Evolutionary conservation across 2,329 filamentous ascomycete genomes (phyloP).

Genomic region (Thelonectria blattea): DNA sequence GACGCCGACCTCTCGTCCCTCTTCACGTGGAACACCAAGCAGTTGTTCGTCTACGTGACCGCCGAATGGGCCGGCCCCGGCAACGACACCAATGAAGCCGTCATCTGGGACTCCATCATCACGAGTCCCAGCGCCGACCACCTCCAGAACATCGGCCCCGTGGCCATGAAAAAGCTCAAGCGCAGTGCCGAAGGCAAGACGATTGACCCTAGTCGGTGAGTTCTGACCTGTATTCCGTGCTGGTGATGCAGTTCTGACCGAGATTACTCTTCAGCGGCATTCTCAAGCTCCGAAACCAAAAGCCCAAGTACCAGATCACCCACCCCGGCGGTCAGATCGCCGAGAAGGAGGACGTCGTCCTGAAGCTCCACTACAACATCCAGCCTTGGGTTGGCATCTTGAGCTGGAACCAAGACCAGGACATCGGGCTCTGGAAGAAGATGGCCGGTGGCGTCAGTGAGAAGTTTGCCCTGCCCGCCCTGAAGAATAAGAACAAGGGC

Average conservation of each 20-base stretch:
- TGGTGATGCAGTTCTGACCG: background rate
- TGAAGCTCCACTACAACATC: conserved; percentile 92
- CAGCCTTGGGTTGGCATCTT: conserved; percentile 94
- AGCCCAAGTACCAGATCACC: conserved; percentile 96
- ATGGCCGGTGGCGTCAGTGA: conserved; percentile 70
- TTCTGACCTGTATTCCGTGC: background rate
- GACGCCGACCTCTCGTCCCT: conserved; percentile 89
- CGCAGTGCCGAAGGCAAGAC: conserved; percentile 65
- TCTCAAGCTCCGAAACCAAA: conserved; percentile 80
- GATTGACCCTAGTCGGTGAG: conserved; percentile 63
- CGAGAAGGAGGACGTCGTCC: conserved; percentile 72
- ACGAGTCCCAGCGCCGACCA: conserved; percentile 71
- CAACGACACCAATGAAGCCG: conserved; percentile 69
- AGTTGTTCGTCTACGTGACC: conserved; percentile 95
- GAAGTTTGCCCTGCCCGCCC: conserved; percentile 66
- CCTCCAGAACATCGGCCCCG: conserved; percentile 65
- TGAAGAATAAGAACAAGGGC: conserved; percentile 63
- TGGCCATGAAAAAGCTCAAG: conserved; percentile 66
- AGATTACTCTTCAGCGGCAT: conserved; percentile 62
- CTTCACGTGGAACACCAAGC: conserved; percentile 99
- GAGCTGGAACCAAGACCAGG: conserved; percentile 73
- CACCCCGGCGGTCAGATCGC: conserved; percentile 83
- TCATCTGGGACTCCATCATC: conserved; percentile 97
- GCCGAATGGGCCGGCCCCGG: conserved; percentile 66
- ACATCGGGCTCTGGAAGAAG: conserved; percentile 68